A percentile compares a stretch with the other conserved stretches of the same genome.
Conservation (phyloP, 2,329 filamentous ascomycete genomes). For the Microdochium bolleyi region DNA sequence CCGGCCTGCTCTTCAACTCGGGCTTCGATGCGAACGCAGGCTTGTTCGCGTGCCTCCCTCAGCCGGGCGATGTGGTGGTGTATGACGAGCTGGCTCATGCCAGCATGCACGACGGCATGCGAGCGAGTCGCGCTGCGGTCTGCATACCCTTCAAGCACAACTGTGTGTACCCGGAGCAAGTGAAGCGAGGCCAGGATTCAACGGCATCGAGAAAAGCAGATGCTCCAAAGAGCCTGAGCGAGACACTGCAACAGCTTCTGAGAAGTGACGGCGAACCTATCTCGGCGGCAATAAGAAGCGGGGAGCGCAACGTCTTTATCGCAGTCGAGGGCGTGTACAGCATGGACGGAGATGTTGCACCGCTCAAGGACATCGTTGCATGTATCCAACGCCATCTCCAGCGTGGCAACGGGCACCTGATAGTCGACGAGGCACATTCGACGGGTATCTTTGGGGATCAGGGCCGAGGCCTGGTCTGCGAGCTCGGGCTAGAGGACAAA, state of each 20-base stretch:
- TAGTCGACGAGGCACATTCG: constrained; percentile 64
- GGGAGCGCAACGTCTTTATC: constrained; percentile 52
- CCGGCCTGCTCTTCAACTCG: constrained; percentile 52
- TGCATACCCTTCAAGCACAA: constrained; percentile 51
- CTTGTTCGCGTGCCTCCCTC: constrained; percentile 39
- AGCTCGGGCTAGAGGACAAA: constrained; percentile 44
- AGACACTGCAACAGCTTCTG: background rate
- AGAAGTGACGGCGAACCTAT: constrained; percentile 19
- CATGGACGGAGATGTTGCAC: constrained; percentile 74
- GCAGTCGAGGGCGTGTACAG: constrained; percentile 67
- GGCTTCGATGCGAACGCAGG: constrained; percentile 46
- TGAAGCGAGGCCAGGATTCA: constrained; percentile 4
- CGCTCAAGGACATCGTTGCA: constrained; percentile 50
- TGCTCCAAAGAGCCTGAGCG: background rate
- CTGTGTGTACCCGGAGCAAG: constrained; percentile 19
- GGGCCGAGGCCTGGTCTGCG: constrained; percentile 51
- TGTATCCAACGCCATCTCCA: constrained; percentile 49
- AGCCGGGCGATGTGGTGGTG: constrained; percentile 45
- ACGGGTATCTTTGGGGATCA: constrained; percentile 49
- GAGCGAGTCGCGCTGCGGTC: constrained; percentile 45
- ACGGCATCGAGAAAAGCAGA: background rate
- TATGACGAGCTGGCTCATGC: constrained; percentile 63
- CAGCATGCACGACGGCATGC: constrained; percentile 67
- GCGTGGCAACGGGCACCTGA: constrained; percentile 48
- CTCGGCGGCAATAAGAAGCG: constrained; percentile 19